A percentile compares a stretch with the other conserved stretches of the same genome.
Conservation (phyloP, 1,284 basidiomycete species). For the Ganoderma lingzhi region DNA sequence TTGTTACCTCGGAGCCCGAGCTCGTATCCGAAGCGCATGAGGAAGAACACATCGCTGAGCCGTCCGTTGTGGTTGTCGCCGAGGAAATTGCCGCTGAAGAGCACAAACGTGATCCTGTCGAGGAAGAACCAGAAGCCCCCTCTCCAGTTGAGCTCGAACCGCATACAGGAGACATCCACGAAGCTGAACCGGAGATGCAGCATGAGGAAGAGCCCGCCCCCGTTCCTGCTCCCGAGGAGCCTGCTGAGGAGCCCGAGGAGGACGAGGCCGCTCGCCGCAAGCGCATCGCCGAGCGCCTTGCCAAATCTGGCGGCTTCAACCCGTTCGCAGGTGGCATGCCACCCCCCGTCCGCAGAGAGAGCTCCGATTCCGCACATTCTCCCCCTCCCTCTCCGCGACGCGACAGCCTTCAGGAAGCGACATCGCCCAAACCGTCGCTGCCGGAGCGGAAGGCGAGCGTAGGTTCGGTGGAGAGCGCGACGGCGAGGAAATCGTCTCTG, state of each 20-base stretch:
- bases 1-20: neutral
- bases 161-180: neutral
- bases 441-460: constrained; percentile 41
- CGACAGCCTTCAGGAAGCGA: constrained; percentile 16
- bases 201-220: neutral
- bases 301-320: constrained; percentile 73
- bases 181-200: neutral
- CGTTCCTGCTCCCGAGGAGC: constrained; percentile 13
- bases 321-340: constrained; percentile 57
- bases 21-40: neutral
- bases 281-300: constrained; percentile 67
- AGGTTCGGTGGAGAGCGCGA: constrained; percentile 30
- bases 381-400: constrained; percentile 20
- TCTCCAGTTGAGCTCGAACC: constrained; percentile 1
- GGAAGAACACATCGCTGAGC: constrained; percentile 17
- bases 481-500: constrained; percentile 30
- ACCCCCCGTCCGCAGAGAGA: constrained; percentile 27
- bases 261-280: constrained; percentile 58
- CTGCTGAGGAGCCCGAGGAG: constrained; percentile 37
- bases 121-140: constrained; percentile 12
- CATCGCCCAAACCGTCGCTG: constrained; percentile 29
- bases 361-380: constrained; percentile 30
- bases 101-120: neutral
- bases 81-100: constrained; percentile 17
- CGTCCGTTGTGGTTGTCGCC: constrained; percentile 16